Percentiles rank a stretch among this genome's conserved stretches.
These are phyloP conservation scores for Lathyrus tuberosus DNA, from an alignment of 306 rosid genomes.

Conservation along the genomic window DNA sequence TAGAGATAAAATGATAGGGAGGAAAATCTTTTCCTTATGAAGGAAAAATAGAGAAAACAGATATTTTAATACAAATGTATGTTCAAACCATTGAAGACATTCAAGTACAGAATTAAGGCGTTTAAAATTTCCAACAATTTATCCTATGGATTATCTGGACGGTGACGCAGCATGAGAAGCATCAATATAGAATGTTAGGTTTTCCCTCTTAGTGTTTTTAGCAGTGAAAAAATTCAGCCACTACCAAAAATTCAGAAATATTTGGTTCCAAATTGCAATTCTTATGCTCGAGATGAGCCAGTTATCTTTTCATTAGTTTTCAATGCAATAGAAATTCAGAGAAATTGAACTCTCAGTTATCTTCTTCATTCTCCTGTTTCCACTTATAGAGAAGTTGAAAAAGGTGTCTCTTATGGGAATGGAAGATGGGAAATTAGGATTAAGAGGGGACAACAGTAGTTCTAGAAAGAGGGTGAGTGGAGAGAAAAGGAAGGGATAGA, in stretches of 20 bases:
- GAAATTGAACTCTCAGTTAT: neutral
- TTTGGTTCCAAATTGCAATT: neutral
- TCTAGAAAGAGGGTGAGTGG: neutral
- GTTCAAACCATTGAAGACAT: neutral
- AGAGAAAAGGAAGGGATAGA: neutral
- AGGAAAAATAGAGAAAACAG: neutral
- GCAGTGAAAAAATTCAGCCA: neutral
- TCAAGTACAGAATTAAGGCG: neutral
- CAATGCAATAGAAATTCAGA: slow-evolving; percentile 4
- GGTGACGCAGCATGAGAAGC: neutral
- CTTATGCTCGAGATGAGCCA: neutral
- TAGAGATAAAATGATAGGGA: neutral
- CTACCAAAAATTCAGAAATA: neutral
- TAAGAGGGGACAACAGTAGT: neutral
- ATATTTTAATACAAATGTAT: neutral
- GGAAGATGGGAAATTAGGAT: neutral
- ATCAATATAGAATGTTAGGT: neutral
- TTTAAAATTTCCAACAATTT: too few species aligned
- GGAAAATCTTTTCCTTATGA: neutral
- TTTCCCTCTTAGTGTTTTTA: neutral
- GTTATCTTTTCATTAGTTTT: neutral
- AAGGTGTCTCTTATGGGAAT: neutral
- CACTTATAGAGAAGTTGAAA: neutral
- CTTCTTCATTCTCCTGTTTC: neutral
- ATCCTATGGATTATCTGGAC: too few species aligned